These are phyloP conservation scores for Musa schizocarpa DNA, from an alignment of 176 grass and related monocot species.

Conservation along the genomic window DNA sequence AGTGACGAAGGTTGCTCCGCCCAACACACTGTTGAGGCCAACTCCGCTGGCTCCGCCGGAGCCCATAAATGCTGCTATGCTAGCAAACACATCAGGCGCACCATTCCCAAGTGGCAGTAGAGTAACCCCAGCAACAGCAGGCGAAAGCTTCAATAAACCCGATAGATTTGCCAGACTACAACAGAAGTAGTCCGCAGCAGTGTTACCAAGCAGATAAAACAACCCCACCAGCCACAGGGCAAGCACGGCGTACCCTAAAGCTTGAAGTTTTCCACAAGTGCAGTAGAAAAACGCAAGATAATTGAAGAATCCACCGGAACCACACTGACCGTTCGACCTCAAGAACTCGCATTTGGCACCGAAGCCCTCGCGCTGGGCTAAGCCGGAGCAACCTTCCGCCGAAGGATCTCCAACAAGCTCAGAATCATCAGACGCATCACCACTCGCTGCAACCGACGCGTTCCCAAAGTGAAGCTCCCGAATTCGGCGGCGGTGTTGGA, in stretches of 20 bases:
- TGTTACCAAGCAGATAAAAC: slow-evolving; percentile 21
- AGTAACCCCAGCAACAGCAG: slow-evolving; percentile 16
- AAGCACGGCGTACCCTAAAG: slow-evolving; percentile 17
- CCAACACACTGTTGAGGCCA: slow-evolving; percentile 20
- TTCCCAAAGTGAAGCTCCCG: neutral
- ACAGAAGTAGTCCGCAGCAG: slow-evolving; percentile 21
- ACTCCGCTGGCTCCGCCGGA: slow-evolving; percentile 8
- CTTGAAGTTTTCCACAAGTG: slow-evolving; percentile 4
- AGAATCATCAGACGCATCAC: neutral
- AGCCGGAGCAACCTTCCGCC: neutral
- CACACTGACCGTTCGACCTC: neutral
- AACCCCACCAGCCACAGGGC: slow-evolving; percentile 5
- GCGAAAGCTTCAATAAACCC: slow-evolving; percentile 10
- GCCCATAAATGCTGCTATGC: slow-evolving; percentile 22
- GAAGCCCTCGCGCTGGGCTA: slow-evolving; percentile 4
- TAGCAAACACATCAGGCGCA: slow-evolving; percentile 20
- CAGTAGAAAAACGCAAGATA: slow-evolving; percentile 19
- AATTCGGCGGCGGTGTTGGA: neutral
- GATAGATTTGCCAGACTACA: slow-evolving; percentile 16
- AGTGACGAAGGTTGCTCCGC: slow-evolving; percentile 22
- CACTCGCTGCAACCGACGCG: neutral
- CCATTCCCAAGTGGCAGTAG: slow-evolving; percentile 24
- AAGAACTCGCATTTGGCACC: slow-evolving; percentile 4
- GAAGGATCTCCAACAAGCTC: neutral
- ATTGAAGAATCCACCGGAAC: slow-evolving; percentile 8